Evolutionary conservation across 495 filamentous ascomycete genomes (phyloP), one percentile per base, ranked within the genome.

Genomic region (Cenococcum geophilum): DNA sequence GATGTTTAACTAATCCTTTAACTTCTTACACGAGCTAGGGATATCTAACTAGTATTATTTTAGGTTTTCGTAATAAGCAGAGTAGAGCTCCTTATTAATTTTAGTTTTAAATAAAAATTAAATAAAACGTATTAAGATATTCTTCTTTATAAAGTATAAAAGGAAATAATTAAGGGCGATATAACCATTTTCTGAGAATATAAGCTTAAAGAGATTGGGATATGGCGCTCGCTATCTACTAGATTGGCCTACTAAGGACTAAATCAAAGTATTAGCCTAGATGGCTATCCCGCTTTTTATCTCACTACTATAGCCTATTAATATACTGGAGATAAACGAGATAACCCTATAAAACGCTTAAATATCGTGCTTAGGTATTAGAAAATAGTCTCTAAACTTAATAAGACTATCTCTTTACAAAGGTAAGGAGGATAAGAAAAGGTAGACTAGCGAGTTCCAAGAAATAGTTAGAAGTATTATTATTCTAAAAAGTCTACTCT

Each of bases 201-300:
- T 40, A 43, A 52, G 25, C 45, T 64, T 42, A 36, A 18, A 10
- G 23, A 43, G 43, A 65, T 48, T 42, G 22, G 32, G 48, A 53
- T 40, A 42, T 21, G 43, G 25, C 51, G 37, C 20, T 10, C 37
- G n/a, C 40, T 62, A 14, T n/a, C 34, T 16, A 16, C 25, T n/a
- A 59, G 60, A 63, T 32, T 83, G 78, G 80, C 80, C 79, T 2
- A 70, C 73, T 1, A 25, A 70, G 25, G 9, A 65, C 14, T 36
- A 18, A 11, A 68, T 77, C 53, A 5, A 67, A 22, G 42, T 23
- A 14, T 67, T 82, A 0, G 71, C 70, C 11, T 20, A 72, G 23
- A 72, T 68, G 52, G 71, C 78, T 14, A 65, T 67, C 37, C 73
- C 75, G n/a, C 55, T 66, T 23, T 66, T 66, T 49, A 63, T 37